Conservation (phyloP, 345 rosid species). For the Carallia pectinifolia region DNA sequence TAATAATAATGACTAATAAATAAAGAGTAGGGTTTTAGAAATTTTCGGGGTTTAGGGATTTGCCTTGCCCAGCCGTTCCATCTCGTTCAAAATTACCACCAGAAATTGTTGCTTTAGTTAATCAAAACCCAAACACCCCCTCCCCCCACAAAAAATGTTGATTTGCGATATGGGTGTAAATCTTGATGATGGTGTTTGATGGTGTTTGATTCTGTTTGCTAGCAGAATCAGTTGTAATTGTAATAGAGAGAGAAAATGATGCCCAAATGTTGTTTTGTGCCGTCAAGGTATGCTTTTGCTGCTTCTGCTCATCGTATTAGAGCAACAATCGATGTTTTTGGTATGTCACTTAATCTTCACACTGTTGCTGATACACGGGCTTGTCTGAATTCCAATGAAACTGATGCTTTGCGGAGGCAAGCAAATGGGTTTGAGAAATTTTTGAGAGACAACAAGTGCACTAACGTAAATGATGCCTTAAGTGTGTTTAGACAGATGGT, state of each 20-base stretch:
- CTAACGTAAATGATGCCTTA: not conserved
- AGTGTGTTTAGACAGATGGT: constrained; percentile 10
- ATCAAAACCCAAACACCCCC: no score
- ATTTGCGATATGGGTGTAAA: no score
- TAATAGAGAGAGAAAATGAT: not conserved
- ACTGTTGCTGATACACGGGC: not conserved
- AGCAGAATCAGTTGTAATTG: not conserved
- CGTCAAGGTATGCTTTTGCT: not conserved
- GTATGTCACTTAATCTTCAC: not conserved
- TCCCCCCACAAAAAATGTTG: no score
- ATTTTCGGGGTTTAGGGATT: no score
- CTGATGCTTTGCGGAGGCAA: not conserved
- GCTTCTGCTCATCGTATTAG: not conserved
- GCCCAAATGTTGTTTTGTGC: not conserved
- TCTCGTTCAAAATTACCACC: no score
- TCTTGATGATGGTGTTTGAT: not conserved
- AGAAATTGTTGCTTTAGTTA: no score
- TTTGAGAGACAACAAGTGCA: not conserved
- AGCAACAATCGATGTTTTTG: not conserved
- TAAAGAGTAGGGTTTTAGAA: no score
- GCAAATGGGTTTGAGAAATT: not conserved
- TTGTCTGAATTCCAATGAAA: not conserved
- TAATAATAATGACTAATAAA: no score
- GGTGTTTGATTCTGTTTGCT: not conserved
- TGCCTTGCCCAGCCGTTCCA: no score